Evolutionary conservation across 306 rosid species (phyloP), one percentile per base, ranked within the genome.

Genomic region (Vigna trinervia): DNA sequence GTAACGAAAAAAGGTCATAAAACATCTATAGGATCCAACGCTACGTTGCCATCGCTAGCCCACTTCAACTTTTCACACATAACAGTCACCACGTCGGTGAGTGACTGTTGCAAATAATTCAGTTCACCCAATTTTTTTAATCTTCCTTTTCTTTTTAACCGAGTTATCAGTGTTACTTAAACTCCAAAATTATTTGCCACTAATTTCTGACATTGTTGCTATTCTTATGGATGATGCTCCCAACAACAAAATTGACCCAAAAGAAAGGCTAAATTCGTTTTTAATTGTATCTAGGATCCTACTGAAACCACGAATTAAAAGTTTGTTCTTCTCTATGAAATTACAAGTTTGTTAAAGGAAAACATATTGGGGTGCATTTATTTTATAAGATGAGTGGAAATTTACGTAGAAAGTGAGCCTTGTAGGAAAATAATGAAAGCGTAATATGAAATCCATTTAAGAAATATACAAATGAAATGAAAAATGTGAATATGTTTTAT

Each of bases 1-100:
- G 3, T 73, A 20, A 43, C 20, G 43, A 43, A 74, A 68, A 26
- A 80, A 64, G 61, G 28, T 63, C 61, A 17, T 6, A 11, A 1
- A 61, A 38, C 54, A 71, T 60, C 10, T 39, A 36, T 61, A 79
- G 78, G 78, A 71, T 79, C 78, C 78, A 71, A 79, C 66, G 73
- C 83, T 61, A 48, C 57, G 64, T 60, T 79, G 34, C 66, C 47
- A 70, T 71, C 76, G 53, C 43, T 61, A 2, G 17, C 65, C 78
- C 82, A 71, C 82, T 71, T 48, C 71, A 60, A 47, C 53, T 63
- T 59, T 78, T 30, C 22, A 48, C 13, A 69, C 12, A 28, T 46
- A 77, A 12, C 47, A 54, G 8, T 23, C 41, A 77, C 46, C 71
- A 62, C 50, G 39, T 76, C 73, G 11, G 17, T 39, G 52, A 63